phyloP scores from a whole-genome alignment of 257 asterid genomes.

The Capsicum baccatum region DNA sequence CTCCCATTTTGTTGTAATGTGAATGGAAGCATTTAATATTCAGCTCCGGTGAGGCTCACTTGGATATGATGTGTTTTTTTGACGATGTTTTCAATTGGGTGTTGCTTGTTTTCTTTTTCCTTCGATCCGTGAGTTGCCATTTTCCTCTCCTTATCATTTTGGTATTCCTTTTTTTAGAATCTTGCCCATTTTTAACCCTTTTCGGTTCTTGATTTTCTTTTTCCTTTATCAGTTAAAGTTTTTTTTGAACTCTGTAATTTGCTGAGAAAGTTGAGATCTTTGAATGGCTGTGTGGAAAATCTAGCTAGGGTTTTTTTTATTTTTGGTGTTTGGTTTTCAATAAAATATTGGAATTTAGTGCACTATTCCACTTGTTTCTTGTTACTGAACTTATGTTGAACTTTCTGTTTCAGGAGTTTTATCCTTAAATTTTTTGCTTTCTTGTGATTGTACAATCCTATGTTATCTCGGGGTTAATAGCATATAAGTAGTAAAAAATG shows the following conservation, averaged over 20 bases:
- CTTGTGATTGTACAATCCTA: constrained; percentile 1
- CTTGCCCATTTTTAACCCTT: neutral
- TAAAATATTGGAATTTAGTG: neutral
- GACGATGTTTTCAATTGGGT: constrained; percentile 30
- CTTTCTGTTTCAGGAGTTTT: neutral
- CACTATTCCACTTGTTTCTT: neutral
- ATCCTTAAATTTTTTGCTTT: constrained; percentile 1
- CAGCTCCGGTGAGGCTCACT: neutral
- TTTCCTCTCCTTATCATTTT: constrained; percentile 18
- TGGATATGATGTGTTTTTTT: neutral
- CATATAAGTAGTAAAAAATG: neutral
- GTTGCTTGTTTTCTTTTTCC: neutral
- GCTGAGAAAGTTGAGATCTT: constrained; percentile 11
- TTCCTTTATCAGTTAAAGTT: neutral
- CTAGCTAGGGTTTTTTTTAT: constrained; percentile 24
- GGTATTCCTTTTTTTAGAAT: neutral
- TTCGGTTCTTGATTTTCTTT: neutral
- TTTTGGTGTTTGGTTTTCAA: neutral
- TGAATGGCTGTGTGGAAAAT: neutral
- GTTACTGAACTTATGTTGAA: neutral
- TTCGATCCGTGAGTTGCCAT: constrained; percentile 26
- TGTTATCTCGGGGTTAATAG: neutral
- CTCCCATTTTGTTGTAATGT: constrained; percentile 27
- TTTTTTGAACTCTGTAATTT: neutral
- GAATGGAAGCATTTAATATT: neutral